A percentile compares a stretch with the other conserved stretches of the same genome.
phyloP scores from a whole-genome alignment of 148 eudicot species.

The Fagopyrum esculentum region DNA sequence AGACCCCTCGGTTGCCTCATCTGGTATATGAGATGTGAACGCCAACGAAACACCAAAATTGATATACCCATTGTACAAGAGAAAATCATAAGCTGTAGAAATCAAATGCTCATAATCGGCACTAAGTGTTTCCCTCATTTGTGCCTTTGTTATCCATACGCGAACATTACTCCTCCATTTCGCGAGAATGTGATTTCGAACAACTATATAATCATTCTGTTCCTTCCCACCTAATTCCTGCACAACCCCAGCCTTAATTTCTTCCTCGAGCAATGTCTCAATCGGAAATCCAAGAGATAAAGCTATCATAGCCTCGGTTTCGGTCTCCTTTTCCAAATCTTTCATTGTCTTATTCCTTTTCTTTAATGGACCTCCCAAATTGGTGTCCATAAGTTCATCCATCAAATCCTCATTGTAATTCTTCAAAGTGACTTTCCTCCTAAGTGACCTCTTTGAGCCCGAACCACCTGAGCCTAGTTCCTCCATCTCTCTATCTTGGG shows the following conservation, averaged over 20 bases:
- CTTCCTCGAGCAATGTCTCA: constrained; percentile 72
- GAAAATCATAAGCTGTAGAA: constrained; percentile 76
- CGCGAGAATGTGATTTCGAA: constrained; percentile 86
- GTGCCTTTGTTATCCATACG: constrained; percentile 65
- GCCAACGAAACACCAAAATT: constrained; percentile 73
- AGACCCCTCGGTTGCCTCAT: constrained; percentile 64
- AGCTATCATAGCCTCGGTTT: constrained; percentile 84
- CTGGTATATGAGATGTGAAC: constrained; percentile 50
- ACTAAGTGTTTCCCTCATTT: constrained; percentile 78
- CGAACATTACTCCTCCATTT: constrained; percentile 79
- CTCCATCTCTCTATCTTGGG: constrained; percentile 21
- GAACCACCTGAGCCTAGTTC: constrained; percentile 36
- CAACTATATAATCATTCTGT: constrained; percentile 87
- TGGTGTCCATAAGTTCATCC: constrained; percentile 73
- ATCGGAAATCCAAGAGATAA: constrained; percentile 87
- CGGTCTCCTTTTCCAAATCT: constrained; percentile 87
- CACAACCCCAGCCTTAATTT: constrained; percentile 79
- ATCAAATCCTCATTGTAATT: constrained; percentile 79
- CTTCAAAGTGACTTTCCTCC: constrained; percentile 43
- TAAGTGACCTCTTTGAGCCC: constrained; percentile 43
- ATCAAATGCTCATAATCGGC: constrained; percentile 68
- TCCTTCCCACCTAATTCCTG: constrained; percentile 66
- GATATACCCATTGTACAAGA: constrained; percentile 69
- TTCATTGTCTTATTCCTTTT: constrained; percentile 51
- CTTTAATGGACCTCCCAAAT: constrained; percentile 55